Base-by-base conservation (phyloP, 495 filamentous ascomycete species). In the Viridothelium virens region DNA sequence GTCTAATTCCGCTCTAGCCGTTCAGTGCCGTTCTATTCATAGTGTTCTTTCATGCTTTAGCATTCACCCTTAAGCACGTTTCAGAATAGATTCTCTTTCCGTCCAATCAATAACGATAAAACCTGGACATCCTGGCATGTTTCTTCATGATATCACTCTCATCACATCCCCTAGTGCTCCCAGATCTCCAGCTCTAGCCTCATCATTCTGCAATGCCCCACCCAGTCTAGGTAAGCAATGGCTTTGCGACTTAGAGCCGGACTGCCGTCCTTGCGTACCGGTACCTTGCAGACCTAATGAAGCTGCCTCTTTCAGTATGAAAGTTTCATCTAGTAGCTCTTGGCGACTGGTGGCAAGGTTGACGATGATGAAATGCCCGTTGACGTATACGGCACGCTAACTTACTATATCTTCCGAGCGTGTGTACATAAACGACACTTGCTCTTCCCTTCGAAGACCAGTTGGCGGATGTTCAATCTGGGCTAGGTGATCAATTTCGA, bases 331-430 rank as follows among this genome's bases (percentile, higher is more conserved):
- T 7, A 7, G 11, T 2, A 59, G 31, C 25, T 6, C 53, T 59
- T 36, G 53, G 31, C 5, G 11, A 53, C 25, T 25, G 25, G 25
- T 25, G 25, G 25, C 25, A 31, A 59, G n/a, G 11, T 3, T 18
- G 18, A 59, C 53, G 53, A 59, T 59, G 53, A 59, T 59, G 53
- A 59, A 59, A 59, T 59, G 31, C 33, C 31, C n/a, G 31, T 33
- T 59, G 53, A 59, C 53, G 53, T 31, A 31, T 59, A 36, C 53
- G 10, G 53, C 31, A 59, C 36, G 31, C 31, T 18, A 11, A 7
- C 9, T 10, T 59, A 36, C 6, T 36, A 33, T 25, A 25, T 25
- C 25, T 25, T 25, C 25, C 25, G 31, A 59, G 31, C 31, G 18
- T 31, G 53, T 9, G 5, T 7, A 36, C 10, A 59, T 59, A 59